phyloP scores from a whole-genome alignment of 2,329 filamentous ascomycete species.

The Aspergillus latus region DNA sequence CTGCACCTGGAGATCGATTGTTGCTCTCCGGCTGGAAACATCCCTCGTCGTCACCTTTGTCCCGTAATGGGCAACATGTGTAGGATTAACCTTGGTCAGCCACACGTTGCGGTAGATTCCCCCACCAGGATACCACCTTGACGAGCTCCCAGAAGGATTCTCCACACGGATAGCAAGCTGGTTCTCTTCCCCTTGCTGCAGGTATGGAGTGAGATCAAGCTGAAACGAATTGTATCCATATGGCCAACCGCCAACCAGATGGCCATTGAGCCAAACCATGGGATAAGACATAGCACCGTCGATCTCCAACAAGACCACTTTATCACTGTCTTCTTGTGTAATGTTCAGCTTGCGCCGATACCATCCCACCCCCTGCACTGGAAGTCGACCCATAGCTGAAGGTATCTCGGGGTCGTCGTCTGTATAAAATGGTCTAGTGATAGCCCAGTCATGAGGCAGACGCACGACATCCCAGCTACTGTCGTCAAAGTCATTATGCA shows the following conservation, averaged over 20 bases:
- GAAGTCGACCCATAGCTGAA: background rate
- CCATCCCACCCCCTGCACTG: conserved; percentile 8
- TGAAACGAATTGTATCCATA: conserved; percentile 7
- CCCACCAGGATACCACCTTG: conserved; percentile 10
- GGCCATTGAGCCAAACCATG: conserved; percentile 10
- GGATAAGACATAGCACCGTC: conserved; percentile 9
- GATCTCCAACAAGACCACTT: background rate
- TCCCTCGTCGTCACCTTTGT: background rate
- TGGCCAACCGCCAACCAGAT: conserved; percentile 7
- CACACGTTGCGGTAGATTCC: conserved; percentile 12
- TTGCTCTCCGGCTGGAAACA: background rate
- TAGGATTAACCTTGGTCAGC: conserved; percentile 4
- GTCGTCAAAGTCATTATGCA: conserved; percentile 2
- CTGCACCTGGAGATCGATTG: background rate
- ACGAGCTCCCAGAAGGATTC: conserved; percentile 1
- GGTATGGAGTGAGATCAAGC: conserved; percentile 5
- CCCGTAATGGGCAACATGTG: conserved; percentile 4
- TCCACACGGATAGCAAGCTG: conserved; percentile 5
- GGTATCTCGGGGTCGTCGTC: background rate
- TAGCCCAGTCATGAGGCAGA: conserved; percentile 10
- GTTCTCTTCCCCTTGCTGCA: background rate
- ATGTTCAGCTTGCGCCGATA: background rate
- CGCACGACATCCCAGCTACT: background rate
- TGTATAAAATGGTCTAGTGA: background rate
- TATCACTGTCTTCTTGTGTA: background rate